Percentiles rank a stretch among this genome's conserved stretches.
phyloP scores from a whole-genome alignment of 352 stramenopile species.

The Detonula confervacea region DNA sequence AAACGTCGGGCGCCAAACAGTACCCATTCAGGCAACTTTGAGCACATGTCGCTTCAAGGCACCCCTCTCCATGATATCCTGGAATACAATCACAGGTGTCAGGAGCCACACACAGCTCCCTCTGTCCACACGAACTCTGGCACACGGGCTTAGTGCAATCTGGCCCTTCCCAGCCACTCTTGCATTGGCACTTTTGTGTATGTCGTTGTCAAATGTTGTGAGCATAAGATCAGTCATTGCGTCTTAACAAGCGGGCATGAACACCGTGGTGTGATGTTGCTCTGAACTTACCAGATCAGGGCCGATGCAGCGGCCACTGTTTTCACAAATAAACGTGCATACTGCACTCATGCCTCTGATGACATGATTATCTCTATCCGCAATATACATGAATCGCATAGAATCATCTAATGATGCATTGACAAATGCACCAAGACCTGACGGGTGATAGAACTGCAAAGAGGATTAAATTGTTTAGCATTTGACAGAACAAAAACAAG shows the following conservation, averaged over 20 bases:
- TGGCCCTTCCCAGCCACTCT: conserved; percentile 88
- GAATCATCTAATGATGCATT: conserved; percentile 77
- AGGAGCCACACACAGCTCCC: conserved; percentile 91
- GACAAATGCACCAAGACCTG: conserved; percentile 84
- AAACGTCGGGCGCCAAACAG: conserved; percentile 93
- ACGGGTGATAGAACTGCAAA: conserved; percentile 65
- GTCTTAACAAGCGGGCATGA: too few species aligned
- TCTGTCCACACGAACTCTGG: conserved; percentile 43
- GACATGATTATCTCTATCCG: conserved; percentile 92
- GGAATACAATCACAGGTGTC: conserved; percentile 92
- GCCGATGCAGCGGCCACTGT: conserved; percentile 89
- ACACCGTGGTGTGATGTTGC: too few species aligned
- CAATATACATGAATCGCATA: conserved; percentile 87
- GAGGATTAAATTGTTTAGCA: neutral
- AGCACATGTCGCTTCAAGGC: conserved; percentile 88
- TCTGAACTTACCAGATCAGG: too few species aligned
- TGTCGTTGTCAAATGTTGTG: too few species aligned
- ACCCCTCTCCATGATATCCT: conserved; percentile 88
- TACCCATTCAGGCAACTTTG: conserved; percentile 90
- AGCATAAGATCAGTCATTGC: too few species aligned
- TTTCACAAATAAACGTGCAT: conserved; percentile 95
- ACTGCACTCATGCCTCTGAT: conserved; percentile 90
- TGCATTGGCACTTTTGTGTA: conserved; percentile 90
- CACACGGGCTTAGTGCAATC: conserved; percentile 72
- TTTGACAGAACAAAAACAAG: neutral